phyloP scores from a whole-genome alignment of 1,284 basidiomycete genomes.

The Ceratobasidium sp. region DNA sequence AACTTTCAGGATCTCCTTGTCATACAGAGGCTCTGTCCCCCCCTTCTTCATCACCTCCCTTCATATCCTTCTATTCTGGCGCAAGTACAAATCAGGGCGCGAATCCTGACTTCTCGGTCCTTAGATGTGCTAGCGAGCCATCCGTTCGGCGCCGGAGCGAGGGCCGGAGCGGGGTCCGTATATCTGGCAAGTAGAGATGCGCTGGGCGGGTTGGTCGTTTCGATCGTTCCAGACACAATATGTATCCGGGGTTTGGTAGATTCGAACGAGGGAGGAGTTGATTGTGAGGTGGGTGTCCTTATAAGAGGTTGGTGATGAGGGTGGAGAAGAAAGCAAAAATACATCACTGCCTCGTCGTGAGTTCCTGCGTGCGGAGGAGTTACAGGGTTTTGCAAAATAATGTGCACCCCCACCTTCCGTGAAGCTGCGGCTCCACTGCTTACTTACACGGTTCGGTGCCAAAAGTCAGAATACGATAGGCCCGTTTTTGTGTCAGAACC shows the following conservation, averaged over 20 bases:
- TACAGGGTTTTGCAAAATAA: no score
- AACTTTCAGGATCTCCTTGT: no score
- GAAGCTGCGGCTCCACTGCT: no score
- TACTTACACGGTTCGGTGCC: no score
- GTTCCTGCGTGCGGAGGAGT: conserved; percentile 68
- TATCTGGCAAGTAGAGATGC: conserved; percentile 89
- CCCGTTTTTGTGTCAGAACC: no score
- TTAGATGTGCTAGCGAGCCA: conserved; percentile 92
- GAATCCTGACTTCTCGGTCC: conserved; percentile 89
- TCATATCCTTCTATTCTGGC: conserved; percentile 48
- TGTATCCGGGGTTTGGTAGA: conserved; percentile 78
- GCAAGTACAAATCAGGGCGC: conserved; percentile 67
- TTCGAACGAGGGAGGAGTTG: conserved; percentile 91
- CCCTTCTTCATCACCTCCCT: conserved; percentile 53
- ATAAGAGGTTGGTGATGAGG: conserved; percentile 51
- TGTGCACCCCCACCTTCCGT: no score
- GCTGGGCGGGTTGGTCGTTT: conserved; percentile 67
- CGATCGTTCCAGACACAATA: conserved; percentile 1
- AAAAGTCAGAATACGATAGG: no score
- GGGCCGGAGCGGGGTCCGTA: conserved; percentile 89
- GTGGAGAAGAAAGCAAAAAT: conserved; percentile 73
- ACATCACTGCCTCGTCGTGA: conserved; percentile 94
- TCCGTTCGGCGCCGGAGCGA: conserved; percentile 79
- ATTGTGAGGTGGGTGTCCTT: conserved; percentile 87
- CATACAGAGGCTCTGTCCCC: no score